These are phyloP conservation scores for Tuber indicum DNA, from an alignment of 495 filamentous ascomycete genomes.

Conservation along the genomic window DNA sequence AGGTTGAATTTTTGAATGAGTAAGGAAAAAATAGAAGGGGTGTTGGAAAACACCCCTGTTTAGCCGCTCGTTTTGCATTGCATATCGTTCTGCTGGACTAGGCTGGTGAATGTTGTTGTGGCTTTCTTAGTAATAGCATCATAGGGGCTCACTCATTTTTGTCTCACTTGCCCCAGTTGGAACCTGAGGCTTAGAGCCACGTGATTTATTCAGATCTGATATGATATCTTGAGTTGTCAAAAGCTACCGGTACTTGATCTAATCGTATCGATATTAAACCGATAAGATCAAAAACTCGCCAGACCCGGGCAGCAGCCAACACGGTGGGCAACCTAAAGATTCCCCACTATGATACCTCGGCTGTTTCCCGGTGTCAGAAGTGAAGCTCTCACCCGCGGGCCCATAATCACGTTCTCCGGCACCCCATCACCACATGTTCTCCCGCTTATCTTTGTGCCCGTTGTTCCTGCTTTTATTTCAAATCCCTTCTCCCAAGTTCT, in stretches of 20 bases:
- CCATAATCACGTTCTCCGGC: not conserved
- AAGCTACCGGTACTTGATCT: not conserved
- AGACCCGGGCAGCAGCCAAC: not conserved
- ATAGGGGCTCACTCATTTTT: not conserved
- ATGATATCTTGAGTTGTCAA: no score
- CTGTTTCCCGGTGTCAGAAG: slow-evolving; percentile 2
- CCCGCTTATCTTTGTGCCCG: not conserved
- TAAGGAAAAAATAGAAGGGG: not conserved
- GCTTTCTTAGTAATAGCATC: not conserved
- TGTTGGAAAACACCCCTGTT: not conserved
- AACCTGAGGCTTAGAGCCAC: not conserved
- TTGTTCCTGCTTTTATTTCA: not conserved
- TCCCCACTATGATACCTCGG: not conserved
- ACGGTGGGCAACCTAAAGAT: not conserved
- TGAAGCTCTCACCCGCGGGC: not conserved
- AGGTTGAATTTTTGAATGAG: not conserved
- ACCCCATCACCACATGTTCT: not conserved
- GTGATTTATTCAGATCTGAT: not conserved
- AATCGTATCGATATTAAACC: not conserved
- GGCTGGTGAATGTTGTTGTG: not conserved
- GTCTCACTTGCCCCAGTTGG: no score
- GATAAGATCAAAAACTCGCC: not conserved
- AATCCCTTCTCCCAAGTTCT: not conserved
- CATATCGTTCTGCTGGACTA: not conserved
- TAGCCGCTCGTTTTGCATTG: not conserved